Evolutionary conservation across 2,329 filamentous ascomycete species (phyloP).

Genomic region (Didymella arachidicola): DNA sequence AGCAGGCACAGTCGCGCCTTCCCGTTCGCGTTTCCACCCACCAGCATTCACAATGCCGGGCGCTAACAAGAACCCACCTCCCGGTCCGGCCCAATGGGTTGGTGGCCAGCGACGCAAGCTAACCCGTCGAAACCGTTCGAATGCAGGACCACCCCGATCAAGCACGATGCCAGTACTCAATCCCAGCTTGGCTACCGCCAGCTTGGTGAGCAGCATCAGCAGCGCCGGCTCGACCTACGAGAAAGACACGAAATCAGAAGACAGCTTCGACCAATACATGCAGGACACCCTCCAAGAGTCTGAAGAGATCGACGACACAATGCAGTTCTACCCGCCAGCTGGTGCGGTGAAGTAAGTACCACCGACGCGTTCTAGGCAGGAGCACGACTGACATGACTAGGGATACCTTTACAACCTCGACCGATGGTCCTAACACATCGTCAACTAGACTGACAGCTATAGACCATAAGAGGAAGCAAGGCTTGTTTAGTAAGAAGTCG

Average conservation of each 20-base stretch:
- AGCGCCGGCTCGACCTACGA: constrained; percentile 1
- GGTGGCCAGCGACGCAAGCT: constrained; percentile 32
- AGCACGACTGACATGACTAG: not conserved
- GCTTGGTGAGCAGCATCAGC: constrained; percentile 13
- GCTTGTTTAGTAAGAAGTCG: constrained; percentile 25
- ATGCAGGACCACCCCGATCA: constrained; percentile 22
- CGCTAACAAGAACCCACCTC: constrained; percentile 8
- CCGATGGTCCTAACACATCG: constrained; percentile 3
- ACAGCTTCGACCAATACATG: constrained; percentile 10
- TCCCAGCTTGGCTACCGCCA: constrained; percentile 9
- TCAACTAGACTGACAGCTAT: constrained; percentile 5
- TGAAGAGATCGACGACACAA: not conserved
- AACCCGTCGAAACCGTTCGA: constrained; percentile 24
- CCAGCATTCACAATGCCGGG: constrained; percentile 7
- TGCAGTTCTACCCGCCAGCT: constrained; percentile 3
- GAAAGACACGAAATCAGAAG: constrained; percentile 12
- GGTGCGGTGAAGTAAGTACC: constrained; percentile 5
- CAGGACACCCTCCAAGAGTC: not conserved
- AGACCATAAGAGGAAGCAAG: constrained; percentile 30
- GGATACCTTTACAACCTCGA: not conserved
- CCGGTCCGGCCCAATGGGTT: constrained; percentile 19
- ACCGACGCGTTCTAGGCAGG: not conserved
- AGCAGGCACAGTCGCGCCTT: constrained; percentile 4
- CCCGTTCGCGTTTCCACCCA: not conserved
- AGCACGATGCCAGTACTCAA: constrained; percentile 26